Evolutionary conservation across 2,329 filamentous ascomycete genomes (phyloP).

Genomic region (Colletotrichum sublineola): DNA sequence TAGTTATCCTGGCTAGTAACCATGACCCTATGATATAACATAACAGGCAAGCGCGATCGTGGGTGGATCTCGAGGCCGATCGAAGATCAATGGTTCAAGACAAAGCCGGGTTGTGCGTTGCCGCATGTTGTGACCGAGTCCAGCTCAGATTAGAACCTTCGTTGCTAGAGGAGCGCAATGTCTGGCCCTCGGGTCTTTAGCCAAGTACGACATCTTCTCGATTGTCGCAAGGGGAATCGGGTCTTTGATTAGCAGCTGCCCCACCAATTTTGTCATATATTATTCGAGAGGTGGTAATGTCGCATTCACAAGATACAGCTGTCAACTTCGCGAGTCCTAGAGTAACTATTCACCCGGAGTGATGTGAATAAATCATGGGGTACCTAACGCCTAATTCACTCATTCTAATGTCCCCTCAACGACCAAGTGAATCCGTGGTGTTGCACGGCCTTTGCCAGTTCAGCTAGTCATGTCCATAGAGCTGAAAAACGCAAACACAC

Average conservation of each 20-base stretch:
- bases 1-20: conserved; percentile 60
- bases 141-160: conserved; percentile 68
- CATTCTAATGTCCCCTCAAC: background rate
- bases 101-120: conserved; percentile 54
- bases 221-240: conserved; percentile 66
- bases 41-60: conserved; percentile 53
- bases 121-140: conserved; percentile 62
- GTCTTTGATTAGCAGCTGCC: conserved; percentile 64
- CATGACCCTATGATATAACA: conserved; percentile 62
- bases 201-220: conserved; percentile 66
- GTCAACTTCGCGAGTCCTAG: background rate
- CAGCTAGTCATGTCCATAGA: conserved; percentile 15
- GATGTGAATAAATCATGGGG: background rate
- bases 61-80: conserved; percentile 46
- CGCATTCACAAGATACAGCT: too few species aligned
- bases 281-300: background rate
- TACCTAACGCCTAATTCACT: background rate
- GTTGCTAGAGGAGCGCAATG: conserved; percentile 71
- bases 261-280: conserved; percentile 45
- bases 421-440: background rate
- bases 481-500: conserved; percentile 1
- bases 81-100: conserved; percentile 58
- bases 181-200: conserved; percentile 71
- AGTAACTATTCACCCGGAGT: background rate
- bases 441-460: background rate